Percentiles rank a stretch among this genome's conserved stretches.
Evolutionary conservation across 139 green algal species (phyloP).

Genomic region (Monoraphidium neglectum): DNA sequence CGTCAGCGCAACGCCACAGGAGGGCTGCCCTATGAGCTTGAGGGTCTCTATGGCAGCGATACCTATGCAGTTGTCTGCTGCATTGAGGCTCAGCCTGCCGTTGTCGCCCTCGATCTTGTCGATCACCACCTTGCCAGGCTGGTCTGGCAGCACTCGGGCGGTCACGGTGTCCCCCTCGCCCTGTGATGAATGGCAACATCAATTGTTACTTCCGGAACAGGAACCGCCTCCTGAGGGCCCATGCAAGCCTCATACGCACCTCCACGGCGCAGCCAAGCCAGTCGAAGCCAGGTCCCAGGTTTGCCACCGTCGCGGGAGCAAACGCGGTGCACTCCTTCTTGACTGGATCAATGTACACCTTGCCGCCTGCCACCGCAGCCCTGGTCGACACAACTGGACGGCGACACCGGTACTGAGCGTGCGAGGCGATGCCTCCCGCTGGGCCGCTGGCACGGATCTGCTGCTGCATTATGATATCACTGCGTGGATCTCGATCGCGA

Average conservation of each 20-base stretch:
- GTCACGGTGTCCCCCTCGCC: constrained; percentile 90
- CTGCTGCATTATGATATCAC: too few relatives aligned
- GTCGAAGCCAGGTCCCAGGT: constrained; percentile 97
- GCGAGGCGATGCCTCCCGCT: too few relatives aligned
- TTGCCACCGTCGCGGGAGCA: constrained; percentile 94
- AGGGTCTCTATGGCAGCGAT: constrained; percentile 90
- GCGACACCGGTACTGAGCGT: too few relatives aligned
- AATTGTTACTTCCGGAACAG: too few relatives aligned
- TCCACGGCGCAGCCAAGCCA: constrained; percentile 97
- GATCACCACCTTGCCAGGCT: constrained; percentile 83
- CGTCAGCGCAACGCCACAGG: constrained; percentile 77
- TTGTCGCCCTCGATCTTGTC: constrained; percentile 87
- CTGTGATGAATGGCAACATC: constrained; percentile 40
- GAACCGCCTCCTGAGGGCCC: too few relatives aligned
- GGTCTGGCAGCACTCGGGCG: constrained; percentile 62
- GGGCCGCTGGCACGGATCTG: too few relatives aligned
- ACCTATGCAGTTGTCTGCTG: constrained; percentile 90
- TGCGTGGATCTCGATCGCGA: too few relatives aligned
- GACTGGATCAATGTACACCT: constrained; percentile 53
- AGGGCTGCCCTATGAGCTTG: constrained; percentile 77
- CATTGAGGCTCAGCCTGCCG: constrained; percentile 80
- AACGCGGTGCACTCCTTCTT: constrained; percentile 72
- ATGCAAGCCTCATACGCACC: constrained; percentile 36
- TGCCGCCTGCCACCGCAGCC: constrained; percentile 33
- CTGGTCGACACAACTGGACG: too few relatives aligned